A percentile compares a stretch with the other conserved stretches of the same genome.
Evolutionary conservation across 2,329 filamentous ascomycete genomes (phyloP).

Genomic region (Ophiocordyceps camponoti-rufipedis): DNA sequence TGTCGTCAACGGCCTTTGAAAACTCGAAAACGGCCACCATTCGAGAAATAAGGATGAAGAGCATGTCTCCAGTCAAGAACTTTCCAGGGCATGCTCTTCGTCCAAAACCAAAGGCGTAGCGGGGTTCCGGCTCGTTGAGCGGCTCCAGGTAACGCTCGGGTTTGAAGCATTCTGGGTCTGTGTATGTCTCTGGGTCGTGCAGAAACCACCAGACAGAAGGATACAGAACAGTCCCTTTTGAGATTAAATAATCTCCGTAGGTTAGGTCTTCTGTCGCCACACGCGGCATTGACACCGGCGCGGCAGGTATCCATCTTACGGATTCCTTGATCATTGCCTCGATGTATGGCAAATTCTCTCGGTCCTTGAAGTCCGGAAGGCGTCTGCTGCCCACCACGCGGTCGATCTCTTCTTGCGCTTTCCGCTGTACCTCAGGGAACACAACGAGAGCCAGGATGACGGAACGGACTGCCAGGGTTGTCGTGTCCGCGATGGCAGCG

Average conservation of each 20-base stretch:
- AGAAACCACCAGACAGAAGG: conserved; percentile 18
- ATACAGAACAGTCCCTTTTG: conserved; percentile 9
- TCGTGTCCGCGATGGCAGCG: conserved; percentile 4
- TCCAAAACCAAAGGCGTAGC: conserved; percentile 15
- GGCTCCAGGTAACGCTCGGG: conserved; percentile 14
- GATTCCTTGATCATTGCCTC: conserved; percentile 13
- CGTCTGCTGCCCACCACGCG: conserved; percentile 20
- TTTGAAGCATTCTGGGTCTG: conserved; percentile 16
- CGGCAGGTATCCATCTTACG: conserved; percentile 12
- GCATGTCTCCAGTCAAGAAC: too few relatives aligned
- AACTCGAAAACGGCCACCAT: conserved; percentile 18
- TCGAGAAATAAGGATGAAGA: too few relatives aligned
- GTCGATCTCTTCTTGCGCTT: conserved; percentile 22
- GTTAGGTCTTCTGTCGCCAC: conserved; percentile 12
- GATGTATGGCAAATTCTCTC: conserved; percentile 23
- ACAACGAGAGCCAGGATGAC: conserved; percentile 29
- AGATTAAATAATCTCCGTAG: conserved; percentile 9
- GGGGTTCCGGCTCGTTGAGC: conserved; percentile 12
- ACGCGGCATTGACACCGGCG: conserved; percentile 19
- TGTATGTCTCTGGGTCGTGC: conserved; percentile 51
- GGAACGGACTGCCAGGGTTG: neutral
- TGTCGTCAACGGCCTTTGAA: conserved; percentile 6
- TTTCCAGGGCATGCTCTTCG: conserved; percentile 17
- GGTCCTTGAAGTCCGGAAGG: conserved; percentile 23
- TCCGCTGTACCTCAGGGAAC: conserved; percentile 20